Evolutionary conservation across 495 filamentous ascomycete species (phyloP).

Genomic region (Penicillium roqueforti): DNA sequence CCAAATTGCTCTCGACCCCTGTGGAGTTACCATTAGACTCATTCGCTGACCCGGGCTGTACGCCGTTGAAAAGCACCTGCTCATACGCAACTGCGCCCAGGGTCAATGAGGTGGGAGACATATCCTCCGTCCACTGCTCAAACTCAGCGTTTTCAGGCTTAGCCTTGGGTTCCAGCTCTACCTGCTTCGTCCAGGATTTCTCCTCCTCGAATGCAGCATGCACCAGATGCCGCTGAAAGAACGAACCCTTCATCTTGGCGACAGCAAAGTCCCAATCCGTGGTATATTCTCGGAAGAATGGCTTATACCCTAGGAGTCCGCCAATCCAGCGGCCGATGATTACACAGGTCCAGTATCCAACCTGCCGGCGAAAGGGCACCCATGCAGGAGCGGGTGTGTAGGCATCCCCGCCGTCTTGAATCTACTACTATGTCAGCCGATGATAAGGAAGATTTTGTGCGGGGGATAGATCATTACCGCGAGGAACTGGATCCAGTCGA

Average conservation of each 20-base stretch:
- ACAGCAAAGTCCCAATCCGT: constrained; percentile 49
- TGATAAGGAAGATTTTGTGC: too few relatives aligned
- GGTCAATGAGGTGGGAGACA: too few relatives aligned
- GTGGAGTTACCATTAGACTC: not conserved
- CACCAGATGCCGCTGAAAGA: too few relatives aligned
- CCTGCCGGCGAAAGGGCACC: constrained; percentile 39
- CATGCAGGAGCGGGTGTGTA: constrained; percentile 37
- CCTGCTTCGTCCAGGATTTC: too few relatives aligned
- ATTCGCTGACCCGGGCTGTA: too few relatives aligned
- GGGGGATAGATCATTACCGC: constrained; percentile 19
- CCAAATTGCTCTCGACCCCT: not conserved
- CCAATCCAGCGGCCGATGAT: constrained; percentile 50
- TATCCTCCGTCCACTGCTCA: too few relatives aligned
- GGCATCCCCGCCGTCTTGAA: constrained; percentile 46
- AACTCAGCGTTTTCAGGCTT: too few relatives aligned
- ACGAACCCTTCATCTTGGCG: constrained; percentile 34
- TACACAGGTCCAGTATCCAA: constrained; percentile 37
- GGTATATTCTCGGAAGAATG: constrained; percentile 48
- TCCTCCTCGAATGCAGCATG: too few relatives aligned
- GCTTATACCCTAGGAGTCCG: constrained; percentile 48
- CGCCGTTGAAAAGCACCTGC: too few relatives aligned
- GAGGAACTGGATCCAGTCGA: constrained; percentile 45
- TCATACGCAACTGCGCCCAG: too few relatives aligned
- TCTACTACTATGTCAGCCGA: constrained; percentile 19
- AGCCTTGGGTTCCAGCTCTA: too few relatives aligned